Evolutionary conservation across 345 rosid genomes (phyloP).

Genomic region (Sonneratia alba): DNA sequence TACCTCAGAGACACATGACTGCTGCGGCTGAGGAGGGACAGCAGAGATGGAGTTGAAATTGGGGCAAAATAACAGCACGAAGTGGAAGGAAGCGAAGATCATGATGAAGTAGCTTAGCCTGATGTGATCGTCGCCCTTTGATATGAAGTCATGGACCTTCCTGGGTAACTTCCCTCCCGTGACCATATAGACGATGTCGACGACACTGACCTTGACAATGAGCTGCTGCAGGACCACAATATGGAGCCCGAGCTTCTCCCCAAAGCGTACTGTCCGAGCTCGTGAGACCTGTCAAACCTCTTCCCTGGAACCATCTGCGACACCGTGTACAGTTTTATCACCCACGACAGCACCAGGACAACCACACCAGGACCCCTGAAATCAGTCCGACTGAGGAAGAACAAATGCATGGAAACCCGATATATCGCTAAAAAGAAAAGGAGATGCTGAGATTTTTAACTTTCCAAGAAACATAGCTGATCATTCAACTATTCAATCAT

Average conservation of each 20-base stretch:
- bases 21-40: slow-evolving; percentile 64
- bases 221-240: slow-evolving; percentile 58
- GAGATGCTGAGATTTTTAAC: too few relatives aligned
- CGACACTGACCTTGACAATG: slow-evolving; percentile 48
- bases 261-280: too few relatives aligned
- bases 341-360: slow-evolving; percentile 38
- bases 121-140: slow-evolving; percentile 23
- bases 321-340: slow-evolving; percentile 43
- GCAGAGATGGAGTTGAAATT: slow-evolving; percentile 71
- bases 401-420: neutral
- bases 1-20: slow-evolving; percentile 77
- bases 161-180: slow-evolving; percentile 62
- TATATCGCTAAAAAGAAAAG: too few relatives aligned
- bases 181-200: slow-evolving; percentile 69
- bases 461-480: too few relatives aligned
- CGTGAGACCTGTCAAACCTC: neutral
- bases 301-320: slow-evolving; percentile 83
- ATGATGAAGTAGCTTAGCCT: slow-evolving; percentile 51
- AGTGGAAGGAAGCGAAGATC: slow-evolving; percentile 65
- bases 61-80: slow-evolving; percentile 66
- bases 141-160: slow-evolving; percentile 36
- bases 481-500: too few relatives aligned
- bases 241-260: too few relatives aligned
- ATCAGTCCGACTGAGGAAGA: too few relatives aligned
- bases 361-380: slow-evolving; percentile 48